Evolutionary conservation across 352 stramenopile species (phyloP), one percentile per base, ranked within the genome.

Genomic region (Pelagophyceae sp.): DNA sequence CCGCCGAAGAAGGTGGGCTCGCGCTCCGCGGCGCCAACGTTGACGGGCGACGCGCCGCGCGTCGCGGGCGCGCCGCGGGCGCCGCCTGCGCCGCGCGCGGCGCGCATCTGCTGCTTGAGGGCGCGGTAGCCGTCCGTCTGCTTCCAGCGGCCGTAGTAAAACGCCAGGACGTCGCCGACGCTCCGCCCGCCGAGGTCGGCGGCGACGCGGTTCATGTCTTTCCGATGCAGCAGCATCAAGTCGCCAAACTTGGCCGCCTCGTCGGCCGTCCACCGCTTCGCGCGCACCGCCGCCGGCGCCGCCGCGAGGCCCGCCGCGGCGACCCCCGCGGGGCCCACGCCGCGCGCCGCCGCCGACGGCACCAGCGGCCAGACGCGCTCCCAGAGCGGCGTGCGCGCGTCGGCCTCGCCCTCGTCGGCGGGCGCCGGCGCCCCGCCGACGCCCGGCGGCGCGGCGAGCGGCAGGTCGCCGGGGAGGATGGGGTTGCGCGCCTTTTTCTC

Each of bases 91-190:
- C 31, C 31, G 32, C 64, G 31, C 25, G 20, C 67, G 2, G 35
- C 35, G 35, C 67, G 67, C 67, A 58, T 74, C 67, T 74, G 33
- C 35, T 6, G 17, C 67, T 74, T 74, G 67, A 74, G 67, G 20
- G 67, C 67, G 1, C 33, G 31, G 67, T 74, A 74, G 35, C 17
- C 67, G 15, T 74, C 67, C 17, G 67, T 74, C 67, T 58, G 33
- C 67, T 74, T 74, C 67, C 67, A 74, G 33, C 33, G 31, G 35
- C 67, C 67, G 67, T 74, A 74, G 67, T 74, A 74, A 31, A 74
- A 74, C 1, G 35, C 67, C 2, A 74, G 67, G 27, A 51, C 33
- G 67, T 74, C 67, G 35, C 67, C 67, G 67, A 74, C 38, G 35
- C 35, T 60, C 20, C 67, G 67, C 23, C 67, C 67, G 67, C 67